Evolutionary conservation across 1,284 basidiomycete species (phyloP), one percentile per base, ranked within the genome.

Genomic region (Heterobasidion parviporum): DNA sequence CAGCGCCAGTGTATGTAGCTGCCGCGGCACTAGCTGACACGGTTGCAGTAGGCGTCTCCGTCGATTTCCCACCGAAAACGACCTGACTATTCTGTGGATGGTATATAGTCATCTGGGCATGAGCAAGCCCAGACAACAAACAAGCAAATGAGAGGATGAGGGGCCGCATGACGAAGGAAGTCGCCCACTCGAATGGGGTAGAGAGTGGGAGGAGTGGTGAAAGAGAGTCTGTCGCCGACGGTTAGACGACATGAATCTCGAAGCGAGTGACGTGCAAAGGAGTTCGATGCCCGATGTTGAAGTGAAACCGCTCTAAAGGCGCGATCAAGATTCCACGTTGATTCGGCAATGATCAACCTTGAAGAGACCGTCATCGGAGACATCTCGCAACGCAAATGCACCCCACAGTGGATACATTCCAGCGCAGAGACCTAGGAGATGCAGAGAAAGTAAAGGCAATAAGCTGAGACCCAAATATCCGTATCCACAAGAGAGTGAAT

Each of bases 1-100:
- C 70, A 6, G 71, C 59, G 3, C 71, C 70, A 2, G 75, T 77
- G 57, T 74, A 75, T 14, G 61, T 64, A 6, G 71, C 64, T 5
- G 68, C 61, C 1, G 68, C 57, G 1, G 72, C 67, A n/a, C 38
- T 41, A 10, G 50, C 12, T 38, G n/a, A 3, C 8, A 43, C 16
- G 18, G 16, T 43, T 10, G 9, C 36, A 15, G 36, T 20, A 20
- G 35, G 9, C 41, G 35, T 43, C 7, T 12, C 41, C 9, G 35
- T 14, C 35, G 51, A 43, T 8, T 20, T 26, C 14, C 51, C 51
- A 49, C 44, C 47, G 44, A 15, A 38, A 45, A 33, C 26, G 38
- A 57, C 18, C 12, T 50, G 43, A n/a, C 43, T 18, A 26, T 38
- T n/a, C n/a, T 32, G 14, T 20, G 18, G 46, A 32, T 49, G 38